A percentile compares a stretch with the other conserved stretches of the same genome.
Evolutionary conservation across 2,329 filamentous ascomycete species (phyloP).

Genomic region (Colletotrichum navitas): DNA sequence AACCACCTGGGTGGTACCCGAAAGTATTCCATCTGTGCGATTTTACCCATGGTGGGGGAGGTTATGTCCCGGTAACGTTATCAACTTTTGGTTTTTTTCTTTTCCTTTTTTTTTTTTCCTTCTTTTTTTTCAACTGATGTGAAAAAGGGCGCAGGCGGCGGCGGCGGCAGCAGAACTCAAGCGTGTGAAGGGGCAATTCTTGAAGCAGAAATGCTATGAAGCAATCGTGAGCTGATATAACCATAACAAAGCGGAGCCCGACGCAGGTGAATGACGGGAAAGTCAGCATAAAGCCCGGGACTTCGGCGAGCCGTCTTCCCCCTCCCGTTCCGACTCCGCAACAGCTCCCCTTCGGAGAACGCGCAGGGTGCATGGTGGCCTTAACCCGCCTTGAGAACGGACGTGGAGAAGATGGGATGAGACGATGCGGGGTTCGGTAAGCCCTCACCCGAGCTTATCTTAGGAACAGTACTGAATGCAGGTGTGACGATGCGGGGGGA

Average conservation of each 20-base stretch:
- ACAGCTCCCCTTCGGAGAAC: slow-evolving; percentile 21
- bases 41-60: slow-evolving; percentile 66
- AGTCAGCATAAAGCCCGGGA: slow-evolving; percentile 35
- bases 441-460: slow-evolving; percentile 25
- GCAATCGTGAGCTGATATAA: slow-evolving; percentile 35
- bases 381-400: slow-evolving; percentile 18
- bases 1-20: slow-evolving; percentile 81
- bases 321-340: slow-evolving; percentile 28
- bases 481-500: slow-evolving; percentile 1
- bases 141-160: background rate
- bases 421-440: slow-evolving; percentile 33
- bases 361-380: background rate
- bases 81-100: background rate
- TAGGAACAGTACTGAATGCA: background rate
- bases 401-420: slow-evolving; percentile 17
- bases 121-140: too few species aligned
- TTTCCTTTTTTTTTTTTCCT: background rate
- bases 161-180: background rate
- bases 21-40: slow-evolving; percentile 78
- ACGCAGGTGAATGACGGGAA: slow-evolving; percentile 23
- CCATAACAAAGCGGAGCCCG: slow-evolving; percentile 23
- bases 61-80: background rate
- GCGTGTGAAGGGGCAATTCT: too few species aligned
- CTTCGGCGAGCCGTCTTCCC: slow-evolving; percentile 24
- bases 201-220: slow-evolving; percentile 4